A percentile compares a stretch with the other conserved stretches of the same genome.
Evolutionary conservation across 1,284 basidiomycete genomes (phyloP).

Genomic region (Spongispora temasekensis): DNA sequence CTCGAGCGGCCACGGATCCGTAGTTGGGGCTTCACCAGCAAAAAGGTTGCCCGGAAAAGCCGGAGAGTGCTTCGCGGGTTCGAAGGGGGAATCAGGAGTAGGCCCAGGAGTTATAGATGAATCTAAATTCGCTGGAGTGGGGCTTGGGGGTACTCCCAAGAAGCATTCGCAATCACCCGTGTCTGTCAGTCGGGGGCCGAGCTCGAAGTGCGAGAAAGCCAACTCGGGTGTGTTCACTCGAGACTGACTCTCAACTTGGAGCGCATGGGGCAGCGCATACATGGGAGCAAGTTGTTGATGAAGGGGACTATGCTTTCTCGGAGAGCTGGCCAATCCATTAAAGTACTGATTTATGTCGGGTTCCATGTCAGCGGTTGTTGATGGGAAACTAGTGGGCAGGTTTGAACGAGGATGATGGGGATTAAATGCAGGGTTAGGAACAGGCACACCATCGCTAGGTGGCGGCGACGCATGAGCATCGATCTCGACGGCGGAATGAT

Average conservation of each 20-base stretch:
- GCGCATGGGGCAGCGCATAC: constrained; percentile 9
- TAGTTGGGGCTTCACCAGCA: neutral
- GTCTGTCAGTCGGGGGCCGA: constrained; percentile 9
- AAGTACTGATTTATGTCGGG: constrained; percentile 31
- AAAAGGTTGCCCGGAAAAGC: constrained; percentile 9
- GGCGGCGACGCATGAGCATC: neutral
- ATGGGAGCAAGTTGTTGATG: constrained; percentile 3
- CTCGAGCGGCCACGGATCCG: constrained; percentile 16
- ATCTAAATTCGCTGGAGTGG: constrained; percentile 7
- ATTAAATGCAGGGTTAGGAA: neutral
- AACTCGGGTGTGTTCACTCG: constrained; percentile 4
- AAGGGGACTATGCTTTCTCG: constrained; percentile 10
- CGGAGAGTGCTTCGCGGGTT: neutral
- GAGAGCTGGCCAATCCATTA: constrained; percentile 29
- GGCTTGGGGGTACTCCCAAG: constrained; percentile 33
- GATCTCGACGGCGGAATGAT: neutral
- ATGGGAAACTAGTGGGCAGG: neutral
- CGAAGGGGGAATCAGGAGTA: constrained; percentile 4
- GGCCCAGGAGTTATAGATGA: neutral
- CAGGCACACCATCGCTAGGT: neutral
- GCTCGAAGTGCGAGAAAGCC: constrained; percentile 6
- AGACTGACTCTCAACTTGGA: constrained; percentile 4
- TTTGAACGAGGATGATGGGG: neutral
- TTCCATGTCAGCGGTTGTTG: constrained; percentile 14
- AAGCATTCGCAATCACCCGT: constrained; percentile 17